Evolutionary conservation across 2,329 filamentous ascomycete species (phyloP).

Genomic region (Trichoderma semiorbis): DNA sequence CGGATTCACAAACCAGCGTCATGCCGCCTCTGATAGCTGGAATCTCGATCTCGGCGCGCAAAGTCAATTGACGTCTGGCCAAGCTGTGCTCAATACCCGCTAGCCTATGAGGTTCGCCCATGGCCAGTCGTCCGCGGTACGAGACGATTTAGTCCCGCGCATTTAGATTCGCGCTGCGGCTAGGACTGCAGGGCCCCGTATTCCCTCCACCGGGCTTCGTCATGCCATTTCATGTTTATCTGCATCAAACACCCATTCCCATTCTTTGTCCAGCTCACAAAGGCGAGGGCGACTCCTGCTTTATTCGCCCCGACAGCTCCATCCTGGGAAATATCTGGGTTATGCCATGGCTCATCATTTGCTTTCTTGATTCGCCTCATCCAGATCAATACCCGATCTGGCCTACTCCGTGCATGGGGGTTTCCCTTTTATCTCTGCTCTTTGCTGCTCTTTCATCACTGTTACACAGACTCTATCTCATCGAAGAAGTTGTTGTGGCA

Average conservation of each 20-base stretch:
- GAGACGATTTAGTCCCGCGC: conserved; percentile 3
- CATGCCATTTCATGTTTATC: conserved; percentile 1
- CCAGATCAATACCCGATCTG: not conserved
- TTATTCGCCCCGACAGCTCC: not conserved
- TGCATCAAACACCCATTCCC: not conserved
- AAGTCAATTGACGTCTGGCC: conserved; percentile 14
- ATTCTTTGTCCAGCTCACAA: not conserved
- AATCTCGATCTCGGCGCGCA: conserved; percentile 17
- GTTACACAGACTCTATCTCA: not conserved
- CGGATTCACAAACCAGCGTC: conserved; percentile 8
- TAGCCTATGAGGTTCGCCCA: not conserved
- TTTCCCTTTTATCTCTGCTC: not conserved
- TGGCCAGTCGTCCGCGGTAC: conserved; percentile 8
- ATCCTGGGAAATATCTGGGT: not conserved
- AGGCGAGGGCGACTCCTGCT: not conserved
- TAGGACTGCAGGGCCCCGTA: conserved; percentile 16
- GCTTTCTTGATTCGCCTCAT: not conserved
- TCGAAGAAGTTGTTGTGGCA: not conserved
- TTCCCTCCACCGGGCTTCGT: not conserved
- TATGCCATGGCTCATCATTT: not conserved
- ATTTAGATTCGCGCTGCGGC: conserved; percentile 12
- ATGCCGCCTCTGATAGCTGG: conserved; percentile 1
- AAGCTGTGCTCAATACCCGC: not conserved
- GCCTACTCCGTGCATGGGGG: not conserved
- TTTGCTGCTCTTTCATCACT: conserved; percentile 1